Conservation (phyloP, 106 monocot genomes). For the Dendrobium huoshanense region DNA sequence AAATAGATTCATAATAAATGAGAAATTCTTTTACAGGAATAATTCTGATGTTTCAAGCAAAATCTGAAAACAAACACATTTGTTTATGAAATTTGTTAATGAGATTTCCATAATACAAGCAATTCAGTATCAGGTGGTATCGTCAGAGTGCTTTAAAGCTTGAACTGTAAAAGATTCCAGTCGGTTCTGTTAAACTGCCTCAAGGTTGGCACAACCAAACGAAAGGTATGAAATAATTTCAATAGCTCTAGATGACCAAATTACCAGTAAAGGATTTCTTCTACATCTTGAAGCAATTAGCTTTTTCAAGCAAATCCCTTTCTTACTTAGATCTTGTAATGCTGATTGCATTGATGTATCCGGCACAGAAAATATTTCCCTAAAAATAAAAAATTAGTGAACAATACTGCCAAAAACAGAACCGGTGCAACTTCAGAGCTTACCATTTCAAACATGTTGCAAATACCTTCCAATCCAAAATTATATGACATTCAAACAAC, state of each 20-base stretch:
- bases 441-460: neutral
- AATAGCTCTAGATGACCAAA: neutral
- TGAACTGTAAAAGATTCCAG: too few relatives aligned
- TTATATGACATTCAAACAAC: neutral
- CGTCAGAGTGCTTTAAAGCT: too few relatives aligned
- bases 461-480: neutral
- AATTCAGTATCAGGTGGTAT: neutral
- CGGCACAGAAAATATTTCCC: neutral
- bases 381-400: neutral
- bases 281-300: neutral
- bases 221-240: too few relatives aligned
- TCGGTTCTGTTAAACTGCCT: neutral
- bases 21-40: too few relatives aligned
- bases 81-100: neutral
- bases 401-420: neutral
- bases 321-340: neutral
- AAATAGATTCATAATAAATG: neutral
- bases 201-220: neutral
- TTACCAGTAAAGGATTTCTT: neutral
- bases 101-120: neutral
- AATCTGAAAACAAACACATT: too few relatives aligned
- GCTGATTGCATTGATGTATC: neutral
- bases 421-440: neutral
- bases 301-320: neutral
- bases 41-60: too few relatives aligned